phyloP scores from a whole-genome alignment of 2,329 filamentous ascomycete species.

The Colletotrichum tanaceti region DNA sequence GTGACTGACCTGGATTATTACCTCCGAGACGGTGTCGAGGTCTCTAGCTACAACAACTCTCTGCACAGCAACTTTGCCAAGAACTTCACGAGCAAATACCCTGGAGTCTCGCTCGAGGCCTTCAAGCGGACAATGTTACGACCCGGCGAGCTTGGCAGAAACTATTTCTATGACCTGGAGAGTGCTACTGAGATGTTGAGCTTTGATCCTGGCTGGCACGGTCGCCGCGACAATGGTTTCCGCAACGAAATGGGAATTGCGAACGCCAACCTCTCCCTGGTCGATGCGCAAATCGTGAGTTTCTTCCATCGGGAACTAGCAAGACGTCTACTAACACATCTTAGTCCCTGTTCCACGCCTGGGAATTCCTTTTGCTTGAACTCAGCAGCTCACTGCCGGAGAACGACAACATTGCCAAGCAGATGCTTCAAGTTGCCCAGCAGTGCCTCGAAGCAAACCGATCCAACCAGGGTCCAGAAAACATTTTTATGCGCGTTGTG shows the following conservation, averaged over 20 bases:
- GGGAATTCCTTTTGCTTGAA: constrained; percentile 89
- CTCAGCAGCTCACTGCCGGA: constrained; percentile 74
- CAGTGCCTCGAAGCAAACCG: constrained; percentile 85
- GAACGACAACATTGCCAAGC: constrained; percentile 68
- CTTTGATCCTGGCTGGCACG: constrained; percentile 83
- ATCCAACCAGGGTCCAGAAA: constrained; percentile 76
- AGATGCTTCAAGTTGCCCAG: constrained; percentile 79
- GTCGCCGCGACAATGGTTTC: constrained; percentile 77
- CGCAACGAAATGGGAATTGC: constrained; percentile 84
- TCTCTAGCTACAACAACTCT: constrained; percentile 88
- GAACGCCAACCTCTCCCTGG: constrained; percentile 89
- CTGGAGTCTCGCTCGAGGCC: constrained; percentile 76
- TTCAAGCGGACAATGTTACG: constrained; percentile 82
- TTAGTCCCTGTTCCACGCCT: constrained; percentile 84
- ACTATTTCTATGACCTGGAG: constrained; percentile 87
- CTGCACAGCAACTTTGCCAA: constrained; percentile 85
- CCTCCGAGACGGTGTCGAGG: constrained; percentile 78
- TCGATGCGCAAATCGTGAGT: constrained; percentile 89
- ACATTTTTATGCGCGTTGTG: constrained; percentile 83
- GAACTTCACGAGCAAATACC: constrained; percentile 85
- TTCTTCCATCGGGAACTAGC: background rate
- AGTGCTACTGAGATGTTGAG: constrained; percentile 80
- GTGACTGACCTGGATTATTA: constrained; percentile 83
- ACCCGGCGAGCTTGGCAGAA: constrained; percentile 73
- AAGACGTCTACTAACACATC: constrained; percentile 44